These are phyloP conservation scores for Plasmodium gonderi DNA, from an alignment of 169 alveolate genomes.

Conservation along the genomic window DNA sequence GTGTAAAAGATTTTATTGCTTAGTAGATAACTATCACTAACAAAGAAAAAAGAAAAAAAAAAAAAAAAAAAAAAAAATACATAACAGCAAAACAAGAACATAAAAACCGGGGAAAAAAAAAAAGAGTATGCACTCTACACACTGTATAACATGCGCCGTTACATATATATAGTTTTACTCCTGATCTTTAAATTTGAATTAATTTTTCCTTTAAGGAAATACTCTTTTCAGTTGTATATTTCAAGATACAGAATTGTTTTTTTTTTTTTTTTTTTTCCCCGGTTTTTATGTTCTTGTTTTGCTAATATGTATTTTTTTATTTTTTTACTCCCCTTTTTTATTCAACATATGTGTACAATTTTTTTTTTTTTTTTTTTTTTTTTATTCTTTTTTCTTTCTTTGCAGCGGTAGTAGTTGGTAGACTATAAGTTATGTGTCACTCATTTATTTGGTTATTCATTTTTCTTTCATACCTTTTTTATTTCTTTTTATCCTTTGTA, in stretches of 20 bases:
- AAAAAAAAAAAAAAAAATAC: too few species aligned
- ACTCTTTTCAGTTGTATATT: neutral
- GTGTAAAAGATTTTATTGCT: neutral
- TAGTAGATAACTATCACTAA: neutral
- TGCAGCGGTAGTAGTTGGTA: neutral
- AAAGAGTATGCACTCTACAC: neutral
- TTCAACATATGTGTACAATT: neutral
- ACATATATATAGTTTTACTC: neutral
- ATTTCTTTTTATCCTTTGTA: too few species aligned
- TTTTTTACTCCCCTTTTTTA: neutral
- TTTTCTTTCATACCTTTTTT: neutral
- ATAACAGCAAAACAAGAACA: too few species aligned
- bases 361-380: neutral
- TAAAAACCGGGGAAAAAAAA: too few species aligned
- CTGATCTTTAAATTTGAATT: too few species aligned
- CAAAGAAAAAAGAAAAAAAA: neutral
- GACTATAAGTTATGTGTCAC: neutral
- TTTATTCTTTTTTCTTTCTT: neutral
- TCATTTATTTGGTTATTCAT: neutral
- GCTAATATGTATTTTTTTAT: too few species aligned
- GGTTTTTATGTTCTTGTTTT: neutral
- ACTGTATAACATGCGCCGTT: neutral
- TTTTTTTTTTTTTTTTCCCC: neutral
- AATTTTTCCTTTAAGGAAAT: neutral
- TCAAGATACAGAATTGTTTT: neutral